Evolutionary conservation across 2,329 filamentous ascomycete species (phyloP).

Genomic region (Ascosphaera apis): DNA sequence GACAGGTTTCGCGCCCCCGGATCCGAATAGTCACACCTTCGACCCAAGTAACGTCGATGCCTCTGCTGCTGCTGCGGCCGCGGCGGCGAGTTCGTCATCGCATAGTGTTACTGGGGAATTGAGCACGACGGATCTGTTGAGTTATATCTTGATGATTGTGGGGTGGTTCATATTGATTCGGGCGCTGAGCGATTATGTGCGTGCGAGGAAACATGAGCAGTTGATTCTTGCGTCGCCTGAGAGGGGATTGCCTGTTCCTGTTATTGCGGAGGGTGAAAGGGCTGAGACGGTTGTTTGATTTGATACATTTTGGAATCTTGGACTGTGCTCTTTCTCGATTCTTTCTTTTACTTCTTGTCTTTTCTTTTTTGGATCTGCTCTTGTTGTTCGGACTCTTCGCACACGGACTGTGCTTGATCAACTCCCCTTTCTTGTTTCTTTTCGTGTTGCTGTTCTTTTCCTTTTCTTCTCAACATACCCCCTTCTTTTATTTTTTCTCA

Average conservation of each 20-base stretch:
- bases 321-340: conserved; percentile 2
- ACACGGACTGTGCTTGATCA: background rate
- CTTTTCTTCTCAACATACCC: conserved; percentile 5
- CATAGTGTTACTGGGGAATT: conserved; percentile 29
- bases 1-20: conserved; percentile 41
- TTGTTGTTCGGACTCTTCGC: conserved; percentile 3
- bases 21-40: conserved; percentile 81
- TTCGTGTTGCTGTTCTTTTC: conserved; percentile 1
- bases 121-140: conserved; percentile 62
- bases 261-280: conserved; percentile 69
- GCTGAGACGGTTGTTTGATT: conserved; percentile 48
- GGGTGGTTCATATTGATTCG: conserved; percentile 96
- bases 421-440: background rate
- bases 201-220: conserved; percentile 74
- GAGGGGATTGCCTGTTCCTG: conserved; percentile 57
- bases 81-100: conserved; percentile 2
- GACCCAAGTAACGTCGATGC: conserved; percentile 41
- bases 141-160: conserved; percentile 84
- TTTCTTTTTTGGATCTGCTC: background rate
- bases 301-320: conserved; percentile 1
- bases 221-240: conserved; percentile 84
- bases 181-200: conserved; percentile 74
- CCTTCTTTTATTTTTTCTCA: conserved; percentile 4
- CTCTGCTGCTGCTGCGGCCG: conserved; percentile 7
- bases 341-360: conserved; percentile 2